Evolutionary conservation across 2,329 filamentous ascomycete genomes (phyloP), one percentile per base, ranked within the genome.

Genomic region (Pseudocercospora musae): DNA sequence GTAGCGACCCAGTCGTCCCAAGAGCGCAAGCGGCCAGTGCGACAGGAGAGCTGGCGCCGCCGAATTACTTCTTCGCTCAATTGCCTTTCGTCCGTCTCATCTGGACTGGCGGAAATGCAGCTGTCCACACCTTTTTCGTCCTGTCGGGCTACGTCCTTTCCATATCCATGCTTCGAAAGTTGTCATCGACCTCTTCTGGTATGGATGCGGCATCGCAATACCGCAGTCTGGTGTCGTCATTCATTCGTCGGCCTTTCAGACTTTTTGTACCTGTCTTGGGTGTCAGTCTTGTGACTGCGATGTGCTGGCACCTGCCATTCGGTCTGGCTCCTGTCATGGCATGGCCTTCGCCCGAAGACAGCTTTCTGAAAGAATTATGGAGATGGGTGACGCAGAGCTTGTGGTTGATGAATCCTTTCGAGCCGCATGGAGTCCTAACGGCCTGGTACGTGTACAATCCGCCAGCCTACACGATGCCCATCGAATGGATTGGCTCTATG

Each of bases 91-190:
- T 90, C 29, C 79, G 88, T 31, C 33, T 65, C 15, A 75, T 79
- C 40, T 80, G 89, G 69, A 79, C 80, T 0, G 86, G 86, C 1
- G 84, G 86, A 0, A 84, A 88, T 75, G 83, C 82, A 27, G 84
- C 86, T 13, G 83, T 84, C 5, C 73, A 78, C 11, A 76, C 71
- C 20, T 83, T 83, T 73, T 83, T 82, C 70, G 79, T 83, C 55
- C 75, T 83, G 8, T 82, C 79, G 2, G 81, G 81, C 49, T 83
- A 82, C 58, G 81, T 82, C 3, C 73, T 83, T 0, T 70, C 59
- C 44, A 63, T 70, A 21, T 65, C 52, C 33, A 63, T 65, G 50
- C 59, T 68, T 42, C 59, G 72, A 1, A 64, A 64, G 29, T 27
- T 70, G 9, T 61, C 52, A 9, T 21, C 33, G 15, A 40, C 37